These are phyloP conservation scores for Melaleuca quinquenervia DNA, from an alignment of 345 rosid genomes.

Conservation along the genomic window DNA sequence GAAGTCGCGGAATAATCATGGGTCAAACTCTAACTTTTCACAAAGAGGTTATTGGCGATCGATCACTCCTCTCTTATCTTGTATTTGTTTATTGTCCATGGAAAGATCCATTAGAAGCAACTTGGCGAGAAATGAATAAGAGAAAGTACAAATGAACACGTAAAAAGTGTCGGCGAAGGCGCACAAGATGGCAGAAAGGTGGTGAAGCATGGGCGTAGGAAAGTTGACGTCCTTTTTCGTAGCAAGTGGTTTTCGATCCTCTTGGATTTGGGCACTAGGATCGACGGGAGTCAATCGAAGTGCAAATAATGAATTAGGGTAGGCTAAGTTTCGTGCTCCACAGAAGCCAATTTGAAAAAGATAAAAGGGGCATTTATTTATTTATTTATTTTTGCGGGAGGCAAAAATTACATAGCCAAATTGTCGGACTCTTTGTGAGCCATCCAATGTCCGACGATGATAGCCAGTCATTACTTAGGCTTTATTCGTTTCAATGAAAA, in stretches of 20 bases:
- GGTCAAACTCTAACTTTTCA: not conserved
- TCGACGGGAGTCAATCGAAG: not conserved
- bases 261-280: not conserved
- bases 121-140: not conserved
- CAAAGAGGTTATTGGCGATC: not conserved
- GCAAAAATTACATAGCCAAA: not conserved
- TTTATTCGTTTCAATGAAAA: no score
- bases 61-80: not conserved
- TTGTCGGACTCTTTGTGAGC: not conserved
- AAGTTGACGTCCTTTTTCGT: not conserved
- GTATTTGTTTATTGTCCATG: not conserved
- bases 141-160: not conserved
- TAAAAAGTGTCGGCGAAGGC: not conserved
- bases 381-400: no score
- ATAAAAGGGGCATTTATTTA: not conserved
- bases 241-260: not conserved
- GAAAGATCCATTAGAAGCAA: not conserved
- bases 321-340: not conserved
- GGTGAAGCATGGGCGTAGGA: not conserved
- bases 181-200: not conserved
- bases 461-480: not conserved
- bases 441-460: not conserved
- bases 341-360: not conserved
- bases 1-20: not conserved
- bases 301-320: not conserved